phyloP scores from a whole-genome alignment of 1,139 yeast genomes.

The Candida sp. region DNA sequence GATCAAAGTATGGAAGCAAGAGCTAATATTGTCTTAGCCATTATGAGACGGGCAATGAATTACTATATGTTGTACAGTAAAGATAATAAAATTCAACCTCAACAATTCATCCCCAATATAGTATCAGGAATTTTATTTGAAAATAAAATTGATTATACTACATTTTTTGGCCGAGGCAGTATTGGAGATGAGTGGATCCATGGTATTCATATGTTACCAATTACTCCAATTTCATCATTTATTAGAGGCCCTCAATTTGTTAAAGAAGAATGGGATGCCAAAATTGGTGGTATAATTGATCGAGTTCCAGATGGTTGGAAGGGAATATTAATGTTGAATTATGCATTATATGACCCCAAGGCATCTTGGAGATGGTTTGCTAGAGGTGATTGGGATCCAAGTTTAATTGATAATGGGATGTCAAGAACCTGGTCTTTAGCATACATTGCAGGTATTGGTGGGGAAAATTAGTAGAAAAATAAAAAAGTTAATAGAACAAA shows the following conservation, averaged over 20 bases:
- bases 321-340: conserved; percentile 39
- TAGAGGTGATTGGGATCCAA: conserved; percentile 34
- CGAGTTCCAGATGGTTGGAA: conserved; percentile 45
- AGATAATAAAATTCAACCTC: conserved; percentile 38
- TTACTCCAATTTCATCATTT: conserved; percentile 41
- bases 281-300: conserved; percentile 27
- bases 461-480: conserved; percentile 6
- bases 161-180: conserved; percentile 43
- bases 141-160: conserved; percentile 42
- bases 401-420: conserved; percentile 42
- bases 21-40: conserved; percentile 39
- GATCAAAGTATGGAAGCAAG: conserved; percentile 34
- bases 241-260: conserved; percentile 34
- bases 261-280: conserved; percentile 42
- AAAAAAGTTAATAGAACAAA: no score
- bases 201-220: conserved; percentile 48
- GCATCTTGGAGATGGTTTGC: conserved; percentile 38
- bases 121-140: conserved; percentile 47
- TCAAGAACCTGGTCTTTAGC: conserved; percentile 45
- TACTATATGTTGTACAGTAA: conserved; percentile 41
- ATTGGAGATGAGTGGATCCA: conserved; percentile 45
- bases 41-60: conserved; percentile 40
- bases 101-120: conserved; percentile 33
- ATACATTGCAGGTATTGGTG: conserved; percentile 38
- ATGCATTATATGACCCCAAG: conserved; percentile 35